Evolutionary conservation across 1,284 basidiomycete species (phyloP).

Genomic region (Cryptococcus sp.): DNA sequence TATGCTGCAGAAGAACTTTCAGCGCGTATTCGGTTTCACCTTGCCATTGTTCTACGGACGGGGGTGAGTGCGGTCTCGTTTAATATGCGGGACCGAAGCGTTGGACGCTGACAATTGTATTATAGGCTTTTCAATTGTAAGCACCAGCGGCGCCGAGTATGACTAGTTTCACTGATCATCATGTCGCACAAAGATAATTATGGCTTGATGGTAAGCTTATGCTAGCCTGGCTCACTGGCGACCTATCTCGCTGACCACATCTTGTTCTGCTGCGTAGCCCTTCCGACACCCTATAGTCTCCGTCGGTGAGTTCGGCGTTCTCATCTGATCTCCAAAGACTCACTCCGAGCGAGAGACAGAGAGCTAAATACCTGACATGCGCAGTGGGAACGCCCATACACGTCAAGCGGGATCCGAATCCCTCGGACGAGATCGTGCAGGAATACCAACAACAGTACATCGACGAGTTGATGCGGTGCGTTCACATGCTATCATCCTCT

Average conservation of each 20-base stretch:
- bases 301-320: constrained; percentile 68
- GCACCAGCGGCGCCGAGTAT: constrained; percentile 33
- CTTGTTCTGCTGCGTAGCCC: constrained; percentile 57
- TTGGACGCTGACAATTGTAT: not conserved
- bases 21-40: constrained; percentile 90
- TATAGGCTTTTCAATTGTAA: constrained; percentile 76
- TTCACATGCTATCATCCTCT: not conserved
- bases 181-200: constrained; percentile 63
- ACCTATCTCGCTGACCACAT: constrained; percentile 7
- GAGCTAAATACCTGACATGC: not conserved
- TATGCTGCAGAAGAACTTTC: constrained; percentile 83
- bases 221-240: not conserved
- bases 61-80: constrained; percentile 55
- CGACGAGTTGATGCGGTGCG: constrained; percentile 79
- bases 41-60: constrained; percentile 92
- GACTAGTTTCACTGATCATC: not conserved
- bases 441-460: constrained; percentile 85
- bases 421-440: constrained; percentile 76
- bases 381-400: constrained; percentile 85
- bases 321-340: not conserved
- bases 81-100: not conserved
- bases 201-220: constrained; percentile 46
- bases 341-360: not conserved
- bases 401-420: constrained; percentile 74
- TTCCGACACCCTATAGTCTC: constrained; percentile 92